Conservation (phyloP, 1,284 basidiomycete genomes). For the Boletus smithii region DNA sequence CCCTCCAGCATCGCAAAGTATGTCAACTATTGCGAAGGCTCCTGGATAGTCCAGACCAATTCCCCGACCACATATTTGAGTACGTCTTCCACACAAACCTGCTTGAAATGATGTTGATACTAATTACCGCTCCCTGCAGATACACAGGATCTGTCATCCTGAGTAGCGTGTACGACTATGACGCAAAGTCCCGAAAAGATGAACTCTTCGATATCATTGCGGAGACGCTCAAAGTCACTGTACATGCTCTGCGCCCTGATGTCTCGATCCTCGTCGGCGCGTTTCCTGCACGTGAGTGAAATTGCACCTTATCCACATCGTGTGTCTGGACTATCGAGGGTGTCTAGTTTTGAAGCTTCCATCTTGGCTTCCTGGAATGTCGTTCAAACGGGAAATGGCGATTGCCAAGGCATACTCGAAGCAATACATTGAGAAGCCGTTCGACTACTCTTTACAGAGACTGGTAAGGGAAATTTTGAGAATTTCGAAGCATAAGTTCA, state of each 20-base stretch:
- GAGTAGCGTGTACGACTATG: slow-evolving; percentile 27
- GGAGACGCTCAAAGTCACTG: slow-evolving; percentile 7
- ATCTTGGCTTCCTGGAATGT: slow-evolving; percentile 24
- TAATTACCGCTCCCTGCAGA: slow-evolving; percentile 5
- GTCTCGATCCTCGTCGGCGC: slow-evolving; percentile 19
- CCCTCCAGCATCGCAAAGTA: slow-evolving; percentile 33
- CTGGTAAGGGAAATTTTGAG: slow-evolving; percentile 8
- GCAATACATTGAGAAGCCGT: slow-evolving; percentile 22
- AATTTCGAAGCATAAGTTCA: slow-evolving; percentile 1
- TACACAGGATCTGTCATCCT: slow-evolving; percentile 29
- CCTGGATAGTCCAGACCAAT: slow-evolving; percentile 29
- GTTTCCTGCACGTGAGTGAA: slow-evolving; percentile 23
- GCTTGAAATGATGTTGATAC: neutral
- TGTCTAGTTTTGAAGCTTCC: slow-evolving; percentile 23
- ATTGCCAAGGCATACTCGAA: slow-evolving; percentile 10
- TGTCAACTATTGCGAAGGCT: slow-evolving; percentile 35
- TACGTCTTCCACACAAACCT: slow-evolving; percentile 1
- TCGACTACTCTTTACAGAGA: slow-evolving; percentile 16
- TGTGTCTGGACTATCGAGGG: neutral
- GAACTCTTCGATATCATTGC: slow-evolving; percentile 12
- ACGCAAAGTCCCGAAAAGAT: slow-evolving; percentile 15
- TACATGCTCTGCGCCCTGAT: slow-evolving; percentile 22
- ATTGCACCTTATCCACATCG: too few species aligned
- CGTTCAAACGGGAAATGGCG: slow-evolving; percentile 13
- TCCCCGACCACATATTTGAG: slow-evolving; percentile 29